These are phyloP conservation scores for Galium porrigens DNA, from an alignment of 305 asterid genomes.

Conservation along the genomic window DNA sequence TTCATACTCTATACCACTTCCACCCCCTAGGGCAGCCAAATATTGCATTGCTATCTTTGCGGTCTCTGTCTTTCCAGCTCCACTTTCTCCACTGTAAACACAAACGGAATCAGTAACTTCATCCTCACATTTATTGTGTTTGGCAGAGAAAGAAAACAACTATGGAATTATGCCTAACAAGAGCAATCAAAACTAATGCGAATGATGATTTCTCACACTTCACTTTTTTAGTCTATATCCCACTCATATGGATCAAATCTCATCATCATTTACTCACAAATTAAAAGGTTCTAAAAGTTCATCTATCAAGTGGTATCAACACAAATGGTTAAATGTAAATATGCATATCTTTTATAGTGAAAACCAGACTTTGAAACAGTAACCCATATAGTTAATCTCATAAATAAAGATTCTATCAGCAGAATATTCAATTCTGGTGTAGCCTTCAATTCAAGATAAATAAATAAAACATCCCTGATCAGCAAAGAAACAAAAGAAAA, in stretches of 20 bases:
- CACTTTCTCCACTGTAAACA: slow-evolving; percentile 81
- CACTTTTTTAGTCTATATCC: background rate
- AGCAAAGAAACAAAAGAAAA: background rate
- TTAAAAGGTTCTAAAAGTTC: background rate
- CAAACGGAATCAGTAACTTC: slow-evolving; percentile 11
- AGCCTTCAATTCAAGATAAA: background rate
- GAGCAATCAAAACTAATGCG: background rate
- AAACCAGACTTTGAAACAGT: background rate
- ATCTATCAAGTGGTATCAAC: background rate
- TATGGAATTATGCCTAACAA: too few species aligned
- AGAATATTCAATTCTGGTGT: background rate
- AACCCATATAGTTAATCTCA: background rate
- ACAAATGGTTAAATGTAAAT: background rate
- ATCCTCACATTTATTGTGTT: background rate
- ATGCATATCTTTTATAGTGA: background rate
- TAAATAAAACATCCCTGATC: background rate
- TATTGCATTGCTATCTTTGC: slow-evolving; percentile 98
- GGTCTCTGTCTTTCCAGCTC: slow-evolving; percentile 97
- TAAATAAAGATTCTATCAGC: background rate
- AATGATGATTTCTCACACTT: background rate
- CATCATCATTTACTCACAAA: background rate
- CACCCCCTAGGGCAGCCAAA: slow-evolving; percentile 94
- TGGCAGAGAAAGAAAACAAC: background rate
- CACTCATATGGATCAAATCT: background rate
- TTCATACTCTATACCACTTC: slow-evolving; percentile 92